Base-by-base conservation (phyloP, 495 filamentous ascomycete species). In the Aspergillus heteromorphus region DNA sequence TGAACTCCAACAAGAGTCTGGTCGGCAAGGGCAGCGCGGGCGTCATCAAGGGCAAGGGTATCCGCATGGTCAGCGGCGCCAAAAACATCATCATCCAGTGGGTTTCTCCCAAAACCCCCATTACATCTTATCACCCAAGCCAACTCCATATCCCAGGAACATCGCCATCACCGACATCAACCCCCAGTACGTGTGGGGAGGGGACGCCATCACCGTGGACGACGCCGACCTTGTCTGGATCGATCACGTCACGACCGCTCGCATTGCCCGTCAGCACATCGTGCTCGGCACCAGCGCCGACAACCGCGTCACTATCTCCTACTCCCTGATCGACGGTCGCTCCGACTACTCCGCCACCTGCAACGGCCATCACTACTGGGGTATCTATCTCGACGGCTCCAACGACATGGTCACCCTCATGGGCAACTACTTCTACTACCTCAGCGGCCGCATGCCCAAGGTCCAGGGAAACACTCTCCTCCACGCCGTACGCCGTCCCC, bases 391-490 rank as follows among this genome's bases (percentile, higher is more conserved):
- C 1, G 61, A 64, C 30, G 74, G 73, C 2, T 59, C 62, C 27
- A 70, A 59, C 47, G 75, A 78, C 56, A 59, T 65, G 42, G 63
- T 76, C 51, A 77, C 75, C 51, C 27, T 78, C 53, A 68, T 67
- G 65, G 69, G 40, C n/a, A 75, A 75, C 69, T 74, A 77, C 66
- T 69, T 77, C 65, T 73, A 75, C 66, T 62, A 72, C 51, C 69
- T 70, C 17, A 68, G 65, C 38, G 74, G 74, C 6, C 74, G 74
- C 40, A 54, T 55, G 48, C 74, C 74, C 30, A 75, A 76, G 64
- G 66, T 76, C 7, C 62, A 70, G 57, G 65, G 66, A 36, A 71
- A 71, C 61, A 76, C 73, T 6, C 63, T 76, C 17, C 59, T 77
- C 40, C 72, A 75, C 58, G 70, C 74, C 13, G 68, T 69, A 60